These are phyloP conservation scores for Aureobasidium sp. DNA, from an alignment of 2,329 filamentous ascomycete species.

Conservation along the genomic window DNA sequence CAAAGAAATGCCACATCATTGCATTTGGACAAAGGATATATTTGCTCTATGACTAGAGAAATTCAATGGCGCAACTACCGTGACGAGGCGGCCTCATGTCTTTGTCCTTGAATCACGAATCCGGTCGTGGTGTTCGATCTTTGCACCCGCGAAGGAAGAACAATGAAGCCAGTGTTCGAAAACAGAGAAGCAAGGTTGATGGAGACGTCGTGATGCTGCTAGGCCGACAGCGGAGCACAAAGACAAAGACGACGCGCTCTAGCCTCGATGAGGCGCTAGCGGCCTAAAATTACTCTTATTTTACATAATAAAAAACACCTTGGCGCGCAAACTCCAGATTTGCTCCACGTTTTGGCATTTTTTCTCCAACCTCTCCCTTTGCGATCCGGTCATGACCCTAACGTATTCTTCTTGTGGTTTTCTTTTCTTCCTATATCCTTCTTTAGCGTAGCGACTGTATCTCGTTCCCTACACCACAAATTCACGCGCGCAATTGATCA, in stretches of 20 bases:
- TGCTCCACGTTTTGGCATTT: conserved; percentile 9
- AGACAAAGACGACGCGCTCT: background rate
- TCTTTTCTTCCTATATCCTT: background rate
- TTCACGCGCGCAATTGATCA: background rate
- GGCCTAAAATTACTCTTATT: no score
- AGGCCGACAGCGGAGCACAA: no score
- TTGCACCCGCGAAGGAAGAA: background rate
- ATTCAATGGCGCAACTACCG: background rate
- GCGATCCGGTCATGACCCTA: background rate
- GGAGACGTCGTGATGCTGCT: no score
- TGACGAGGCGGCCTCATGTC: background rate
- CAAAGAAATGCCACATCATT: no score
- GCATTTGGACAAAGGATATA: no score
- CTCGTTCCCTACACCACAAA: background rate
- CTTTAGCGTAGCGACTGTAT: background rate
- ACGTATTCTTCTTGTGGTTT: background rate
- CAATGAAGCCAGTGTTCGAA: background rate
- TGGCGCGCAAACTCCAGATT: background rate
- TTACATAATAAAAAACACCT: no score
- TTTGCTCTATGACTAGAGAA: background rate
- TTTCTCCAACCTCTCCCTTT: background rate
- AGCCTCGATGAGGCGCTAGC: no score
- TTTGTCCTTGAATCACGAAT: background rate
- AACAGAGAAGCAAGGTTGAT: background rate
- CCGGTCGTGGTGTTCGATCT: background rate